Evolutionary conservation across 106 monocot species (phyloP).

Genomic region (Alisma plantagoaquatica): DNA sequence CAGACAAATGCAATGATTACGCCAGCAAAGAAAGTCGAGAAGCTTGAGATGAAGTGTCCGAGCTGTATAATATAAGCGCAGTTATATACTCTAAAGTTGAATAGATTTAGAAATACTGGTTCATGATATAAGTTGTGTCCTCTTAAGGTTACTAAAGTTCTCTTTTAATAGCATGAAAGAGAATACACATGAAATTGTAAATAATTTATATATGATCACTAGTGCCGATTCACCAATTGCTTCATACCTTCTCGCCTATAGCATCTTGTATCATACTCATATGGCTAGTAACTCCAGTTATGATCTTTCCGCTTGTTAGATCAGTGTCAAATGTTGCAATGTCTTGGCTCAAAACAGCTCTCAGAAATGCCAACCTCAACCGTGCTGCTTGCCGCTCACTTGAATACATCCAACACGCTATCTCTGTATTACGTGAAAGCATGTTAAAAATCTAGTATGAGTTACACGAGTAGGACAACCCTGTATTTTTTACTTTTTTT

Average conservation of each 20-base stretch:
- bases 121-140: neutral
- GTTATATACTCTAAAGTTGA: neutral
- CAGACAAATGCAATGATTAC: conserved; percentile 44
- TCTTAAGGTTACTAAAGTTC: too few species aligned
- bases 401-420: conserved; percentile 33
- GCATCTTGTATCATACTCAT: conserved; percentile 35
- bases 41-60: conserved; percentile 47
- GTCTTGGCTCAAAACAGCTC: conserved; percentile 32
- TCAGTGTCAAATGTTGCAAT: conserved; percentile 29
- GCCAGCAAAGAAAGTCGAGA: conserved; percentile 30
- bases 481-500: too few species aligned
- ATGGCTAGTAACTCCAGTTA: conserved; percentile 44
- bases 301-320: conserved; percentile 15
- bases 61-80: too few species aligned
- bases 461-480: too few species aligned
- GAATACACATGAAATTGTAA: neutral
- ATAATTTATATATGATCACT: neutral
- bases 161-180: too few species aligned
- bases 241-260: conserved; percentile 44
- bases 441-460: too few species aligned
- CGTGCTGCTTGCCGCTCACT: conserved; percentile 28
- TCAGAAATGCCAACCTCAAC: conserved; percentile 28
- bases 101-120: neutral
- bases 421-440: too few species aligned
- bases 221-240: neutral